Evolutionary conservation across 345 rosid species (phyloP).

Genomic region (Hibiscus tridactylites): DNA sequence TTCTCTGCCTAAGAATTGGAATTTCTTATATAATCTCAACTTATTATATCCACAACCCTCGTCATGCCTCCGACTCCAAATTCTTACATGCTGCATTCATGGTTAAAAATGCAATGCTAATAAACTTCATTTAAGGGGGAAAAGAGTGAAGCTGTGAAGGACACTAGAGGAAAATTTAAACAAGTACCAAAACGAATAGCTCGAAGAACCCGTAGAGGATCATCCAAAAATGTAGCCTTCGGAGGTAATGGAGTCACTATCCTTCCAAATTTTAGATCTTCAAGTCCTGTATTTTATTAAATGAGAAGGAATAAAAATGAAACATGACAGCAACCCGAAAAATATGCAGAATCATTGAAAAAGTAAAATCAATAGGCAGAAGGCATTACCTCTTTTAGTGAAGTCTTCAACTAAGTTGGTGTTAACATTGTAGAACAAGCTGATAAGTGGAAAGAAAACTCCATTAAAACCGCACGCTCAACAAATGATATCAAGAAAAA

Average conservation of each 20-base stretch:
- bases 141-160: not conserved
- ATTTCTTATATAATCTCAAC: not conserved
- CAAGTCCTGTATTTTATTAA: conserved; percentile 43
- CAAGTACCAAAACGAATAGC: conserved; percentile 90
- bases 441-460: conserved; percentile 25
- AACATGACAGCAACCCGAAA: not conserved
- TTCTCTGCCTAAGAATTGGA: not conserved
- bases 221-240: conserved; percentile 86
- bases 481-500: not conserved
- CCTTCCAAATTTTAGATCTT: conserved; percentile 72
- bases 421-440: conserved; percentile 89
- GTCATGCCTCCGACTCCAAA: not conserved
- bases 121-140: not conserved
- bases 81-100: not conserved
- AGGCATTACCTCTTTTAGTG: conserved; percentile 67
- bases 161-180: not conserved
- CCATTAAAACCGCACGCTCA: conserved; percentile 1
- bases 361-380: conserved; percentile 1
- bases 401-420: conserved; percentile 69
- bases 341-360: not conserved
- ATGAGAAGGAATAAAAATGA: not conserved
- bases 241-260: conserved; percentile 87
- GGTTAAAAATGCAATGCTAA: not conserved
- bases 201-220: conserved; percentile 88
- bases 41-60: not conserved